A percentile compares a stretch with the other conserved stretches of the same genome.
Conservation (phyloP, 192 early-diverging fungal species). For the Physocladia obscura region DNA sequence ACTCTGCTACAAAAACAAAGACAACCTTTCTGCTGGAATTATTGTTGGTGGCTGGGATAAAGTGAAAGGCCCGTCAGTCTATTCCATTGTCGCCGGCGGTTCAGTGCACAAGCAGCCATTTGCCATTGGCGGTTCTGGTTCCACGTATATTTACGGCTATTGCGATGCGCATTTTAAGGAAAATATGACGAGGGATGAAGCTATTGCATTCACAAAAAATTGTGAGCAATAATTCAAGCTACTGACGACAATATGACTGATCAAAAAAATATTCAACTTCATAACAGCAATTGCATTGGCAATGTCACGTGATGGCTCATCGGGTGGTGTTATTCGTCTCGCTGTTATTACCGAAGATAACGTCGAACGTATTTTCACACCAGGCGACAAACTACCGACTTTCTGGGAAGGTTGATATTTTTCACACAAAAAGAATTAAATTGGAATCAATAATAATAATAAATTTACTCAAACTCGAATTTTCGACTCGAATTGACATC, state of each 20-base stretch:
- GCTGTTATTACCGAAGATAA: constrained; percentile 89
- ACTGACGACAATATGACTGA: too few species aligned
- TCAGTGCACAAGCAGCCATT: constrained; percentile 89
- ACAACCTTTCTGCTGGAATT: constrained; percentile 82
- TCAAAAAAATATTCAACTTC: too few species aligned
- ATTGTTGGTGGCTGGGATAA: constrained; percentile 98
- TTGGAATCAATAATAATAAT: too few species aligned
- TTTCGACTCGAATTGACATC: too few species aligned
- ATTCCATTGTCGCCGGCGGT: constrained; percentile 88
- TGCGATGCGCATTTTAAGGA: constrained; percentile 85
- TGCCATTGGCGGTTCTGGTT: constrained; percentile 93
- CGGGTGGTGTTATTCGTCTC: constrained; percentile 92
- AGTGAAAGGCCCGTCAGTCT: constrained; percentile 83
- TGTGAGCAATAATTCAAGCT: constrained; percentile 66
- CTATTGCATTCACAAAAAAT: constrained; percentile 91
- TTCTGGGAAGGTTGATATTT: constrained; percentile 59
- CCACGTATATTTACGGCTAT: constrained; percentile 96
- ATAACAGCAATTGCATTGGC: constrained; percentile 81
- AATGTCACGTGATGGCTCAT: constrained; percentile 94
- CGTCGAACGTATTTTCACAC: constrained; percentile 85
- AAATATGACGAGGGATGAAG: constrained; percentile 83
- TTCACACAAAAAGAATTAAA: too few species aligned
- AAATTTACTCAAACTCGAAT: too few species aligned
- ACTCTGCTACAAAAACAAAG: constrained; percentile 92
- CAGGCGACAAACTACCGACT: constrained; percentile 62